Conservation (phyloP, 2,329 filamentous ascomycete genomes). For the Ceratocystis cacaofunesta region DNA sequence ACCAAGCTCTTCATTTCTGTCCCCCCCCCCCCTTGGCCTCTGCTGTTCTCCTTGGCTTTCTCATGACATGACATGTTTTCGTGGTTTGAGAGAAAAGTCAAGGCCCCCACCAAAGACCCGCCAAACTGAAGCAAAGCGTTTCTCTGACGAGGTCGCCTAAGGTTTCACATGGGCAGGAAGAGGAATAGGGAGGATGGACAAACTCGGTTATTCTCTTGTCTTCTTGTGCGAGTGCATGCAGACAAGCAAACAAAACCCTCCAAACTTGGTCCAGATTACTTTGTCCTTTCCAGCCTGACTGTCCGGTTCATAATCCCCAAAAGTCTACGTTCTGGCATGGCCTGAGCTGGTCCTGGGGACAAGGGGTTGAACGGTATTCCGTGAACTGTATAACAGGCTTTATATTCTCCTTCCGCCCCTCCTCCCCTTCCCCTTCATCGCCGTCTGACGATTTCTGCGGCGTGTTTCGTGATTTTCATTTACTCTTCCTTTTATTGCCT, state of each 20-base stretch:
- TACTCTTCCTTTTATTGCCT: constrained; percentile 1
- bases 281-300: not conserved
- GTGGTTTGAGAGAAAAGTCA: not conserved
- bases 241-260: not conserved
- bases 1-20: not conserved
- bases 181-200: not conserved
- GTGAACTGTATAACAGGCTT: not conserved
- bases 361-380: too few relatives aligned
- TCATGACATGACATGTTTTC: not conserved
- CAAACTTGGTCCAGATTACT: not conserved
- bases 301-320: too few relatives aligned
- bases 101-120: not conserved
- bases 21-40: not conserved
- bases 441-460: constrained; percentile 3
- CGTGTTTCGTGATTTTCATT: constrained; percentile 11
- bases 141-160: not conserved
- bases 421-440: not conserved
- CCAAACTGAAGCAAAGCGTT: not conserved
- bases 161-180: not conserved
- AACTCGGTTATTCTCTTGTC: not conserved
- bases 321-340: too few relatives aligned
- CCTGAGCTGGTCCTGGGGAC: too few relatives aligned
- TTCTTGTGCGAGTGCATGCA: not conserved
- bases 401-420: not conserved
- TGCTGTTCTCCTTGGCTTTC: not conserved